Percentiles rank a stretch among this genome's conserved stretches.
phyloP scores from a whole-genome alignment of 306 rosid species.

The Leucaena leucocephala region DNA sequence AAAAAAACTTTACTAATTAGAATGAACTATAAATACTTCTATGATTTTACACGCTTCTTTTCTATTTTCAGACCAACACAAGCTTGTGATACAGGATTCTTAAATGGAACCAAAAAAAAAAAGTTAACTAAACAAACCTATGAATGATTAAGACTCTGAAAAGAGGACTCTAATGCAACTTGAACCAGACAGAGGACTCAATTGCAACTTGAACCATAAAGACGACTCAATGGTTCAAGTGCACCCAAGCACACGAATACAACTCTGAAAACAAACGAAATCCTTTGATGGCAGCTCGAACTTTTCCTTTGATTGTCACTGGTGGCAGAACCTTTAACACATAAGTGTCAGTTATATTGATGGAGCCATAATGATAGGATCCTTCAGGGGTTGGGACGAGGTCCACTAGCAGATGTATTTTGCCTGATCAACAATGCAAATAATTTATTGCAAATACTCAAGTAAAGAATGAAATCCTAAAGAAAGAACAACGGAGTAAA shows the following conservation, averaged over 20 bases:
- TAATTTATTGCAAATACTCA: not conserved
- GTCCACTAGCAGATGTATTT: slow-evolving; percentile 90
- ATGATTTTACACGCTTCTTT: too few species aligned
- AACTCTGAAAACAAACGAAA: slow-evolving; percentile 57
- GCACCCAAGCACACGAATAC: too few species aligned
- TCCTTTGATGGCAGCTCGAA: slow-evolving; percentile 75
- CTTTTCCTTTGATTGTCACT: slow-evolving; percentile 53
- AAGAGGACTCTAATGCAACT: too few species aligned
- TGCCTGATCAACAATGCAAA: slow-evolving; percentile 42
- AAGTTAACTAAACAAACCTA: too few species aligned
- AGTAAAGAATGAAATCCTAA: not conserved
- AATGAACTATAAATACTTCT: too few species aligned
- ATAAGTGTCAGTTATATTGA: slow-evolving; percentile 78
- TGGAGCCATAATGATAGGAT: slow-evolving; percentile 76
- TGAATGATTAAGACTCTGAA: too few species aligned
- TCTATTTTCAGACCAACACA: not conserved
- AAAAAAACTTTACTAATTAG: too few species aligned
- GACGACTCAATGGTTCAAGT: too few species aligned
- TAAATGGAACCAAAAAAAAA: too few species aligned
- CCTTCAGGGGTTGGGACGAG: slow-evolving; percentile 97
- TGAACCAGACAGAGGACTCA: too few species aligned
- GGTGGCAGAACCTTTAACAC: slow-evolving; percentile 61
- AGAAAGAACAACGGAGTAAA: not conserved
- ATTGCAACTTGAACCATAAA: too few species aligned
- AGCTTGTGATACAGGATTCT: slow-evolving; percentile 46